These are phyloP conservation scores for Solanum chiquidenum DNA, from an alignment of 257 asterid species.

Conservation along the genomic window DNA sequence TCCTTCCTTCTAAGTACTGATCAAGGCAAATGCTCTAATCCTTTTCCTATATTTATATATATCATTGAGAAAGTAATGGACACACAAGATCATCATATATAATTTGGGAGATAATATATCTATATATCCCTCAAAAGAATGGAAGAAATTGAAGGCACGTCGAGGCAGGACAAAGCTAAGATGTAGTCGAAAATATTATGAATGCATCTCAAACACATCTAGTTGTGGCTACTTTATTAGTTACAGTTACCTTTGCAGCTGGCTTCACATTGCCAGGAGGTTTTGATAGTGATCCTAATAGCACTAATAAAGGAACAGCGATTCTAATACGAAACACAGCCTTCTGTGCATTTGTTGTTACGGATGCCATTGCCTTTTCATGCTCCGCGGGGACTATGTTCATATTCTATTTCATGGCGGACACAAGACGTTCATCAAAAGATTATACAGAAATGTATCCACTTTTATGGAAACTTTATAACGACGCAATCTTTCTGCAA, in stretches of 20 bases:
- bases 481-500: not conserved
- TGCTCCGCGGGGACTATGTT: not conserved
- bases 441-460: not conserved
- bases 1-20: not conserved
- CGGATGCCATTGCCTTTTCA: not conserved
- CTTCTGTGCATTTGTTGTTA: not conserved
- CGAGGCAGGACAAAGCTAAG: not conserved
- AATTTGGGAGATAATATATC: no score
- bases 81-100: not conserved
- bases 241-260: not conserved
- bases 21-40: not conserved
- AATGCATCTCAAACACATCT: not conserved
- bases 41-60: not conserved
- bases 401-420: not conserved
- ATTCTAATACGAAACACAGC: not conserved
- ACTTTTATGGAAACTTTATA: not conserved
- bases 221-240: not conserved
- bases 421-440: not conserved
- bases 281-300: not conserved
- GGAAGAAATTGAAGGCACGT: not conserved
- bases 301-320: not conserved
- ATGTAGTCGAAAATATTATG: not conserved
- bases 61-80: not conserved
- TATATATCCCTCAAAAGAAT: not conserved
- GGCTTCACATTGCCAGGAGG: not conserved